Evolutionary conservation across 2,329 filamentous ascomycete genomes (phyloP), one percentile per base, ranked within the genome.

Genomic region (Aspergillus sp.): DNA sequence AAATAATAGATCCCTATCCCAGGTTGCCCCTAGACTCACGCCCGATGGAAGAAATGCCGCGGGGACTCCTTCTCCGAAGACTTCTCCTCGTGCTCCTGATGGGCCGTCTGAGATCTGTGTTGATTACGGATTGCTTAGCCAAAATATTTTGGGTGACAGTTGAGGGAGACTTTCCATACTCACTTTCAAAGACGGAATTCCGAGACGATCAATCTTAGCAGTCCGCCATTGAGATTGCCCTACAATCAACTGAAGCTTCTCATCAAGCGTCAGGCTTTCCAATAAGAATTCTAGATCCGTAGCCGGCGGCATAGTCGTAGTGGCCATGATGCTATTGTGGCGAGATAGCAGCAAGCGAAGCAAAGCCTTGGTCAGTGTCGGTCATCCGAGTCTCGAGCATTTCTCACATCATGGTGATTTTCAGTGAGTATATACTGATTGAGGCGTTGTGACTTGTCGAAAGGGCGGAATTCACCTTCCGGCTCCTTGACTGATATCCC

Each of bases 61-160:
- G 10, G 45, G 45, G 6, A 50, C 25, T 10, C 32, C 32, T 15
- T 50, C 30, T 9, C 30, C 43, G 17, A 50, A 57, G 30, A 50
- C 12, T 21, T 57, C 55, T 10, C 32, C 55, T 2, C 55, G 45
- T 3, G 55, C 55, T 23, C 55, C 45, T 15, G 45, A 50, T 10
- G 55, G 55, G n/a, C 55, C 55, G 28, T 57, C 55, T 15, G 53
- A 56, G 10, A 56, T 41, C 53, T 56, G 19, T 21, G 19, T 21
- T 21, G 19, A 21, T 21, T 21, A 21, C 19, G 19, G 19, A 21
- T 21, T 21, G 19, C 19, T 21, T 21, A 21, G 19, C 19, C 19
- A 21, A 21, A 21, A 21, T 21, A 21, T 21, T 21, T 21, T 21
- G 19, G 19, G 19, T 21, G 19, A 21, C 19, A 21, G 19, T 21